phyloP scores from a whole-genome alignment of 257 asterid genomes.

The Petunia secreta region DNA sequence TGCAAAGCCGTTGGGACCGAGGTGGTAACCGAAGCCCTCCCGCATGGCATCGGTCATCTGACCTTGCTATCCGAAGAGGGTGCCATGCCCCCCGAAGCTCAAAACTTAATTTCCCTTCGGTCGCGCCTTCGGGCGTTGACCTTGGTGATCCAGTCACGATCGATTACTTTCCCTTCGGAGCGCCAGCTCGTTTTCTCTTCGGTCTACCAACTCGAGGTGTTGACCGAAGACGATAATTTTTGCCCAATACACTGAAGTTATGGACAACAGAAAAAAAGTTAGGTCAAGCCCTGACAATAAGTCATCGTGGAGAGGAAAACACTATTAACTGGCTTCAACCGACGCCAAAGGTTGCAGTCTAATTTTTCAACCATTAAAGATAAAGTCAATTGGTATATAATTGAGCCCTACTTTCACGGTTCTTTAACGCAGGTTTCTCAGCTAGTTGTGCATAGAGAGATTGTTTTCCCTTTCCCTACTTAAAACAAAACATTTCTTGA shows the following conservation, averaged over 20 bases:
- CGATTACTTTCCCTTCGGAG: too few species aligned
- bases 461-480: not conserved
- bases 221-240: too few species aligned
- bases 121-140: too few species aligned
- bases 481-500: not conserved
- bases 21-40: too few species aligned
- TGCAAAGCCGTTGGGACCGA: too few species aligned
- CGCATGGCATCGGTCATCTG: too few species aligned
- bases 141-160: too few species aligned
- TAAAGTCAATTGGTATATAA: not conserved
- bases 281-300: not conserved
- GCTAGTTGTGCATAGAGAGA: not conserved
- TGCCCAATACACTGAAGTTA: not conserved
- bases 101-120: too few species aligned
- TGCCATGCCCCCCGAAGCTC: too few species aligned
- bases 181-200: too few species aligned
- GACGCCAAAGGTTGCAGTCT: slow-evolving; percentile 2
- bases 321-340: slow-evolving; percentile 1
- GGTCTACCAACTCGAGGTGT: too few species aligned
- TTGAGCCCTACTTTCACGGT: not conserved
- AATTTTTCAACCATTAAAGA: not conserved
- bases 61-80: too few species aligned
- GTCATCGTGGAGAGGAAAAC: slow-evolving; percentile 4
- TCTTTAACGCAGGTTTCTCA: not conserved
- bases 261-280: slow-evolving; percentile 1